Percentiles rank a stretch among this genome's conserved stretches.
Evolutionary conservation across 2,329 filamentous ascomycete species (phyloP).

Genomic region (Fonsecaea erecta): DNA sequence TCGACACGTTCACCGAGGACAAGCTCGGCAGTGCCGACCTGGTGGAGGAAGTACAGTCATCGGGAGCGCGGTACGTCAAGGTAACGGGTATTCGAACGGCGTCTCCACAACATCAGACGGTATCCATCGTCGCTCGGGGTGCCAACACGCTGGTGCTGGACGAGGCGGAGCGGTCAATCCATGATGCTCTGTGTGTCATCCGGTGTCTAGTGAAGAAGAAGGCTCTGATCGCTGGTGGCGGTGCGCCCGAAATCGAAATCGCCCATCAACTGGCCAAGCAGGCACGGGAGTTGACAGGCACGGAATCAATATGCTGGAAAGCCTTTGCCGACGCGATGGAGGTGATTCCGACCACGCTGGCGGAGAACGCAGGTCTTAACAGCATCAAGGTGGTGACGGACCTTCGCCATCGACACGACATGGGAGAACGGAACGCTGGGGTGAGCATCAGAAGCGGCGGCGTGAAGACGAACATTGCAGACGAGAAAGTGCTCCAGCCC

Average conservation of each 20-base stretch:
- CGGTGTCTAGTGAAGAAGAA: slow-evolving; percentile 99
- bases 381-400: slow-evolving; percentile 99
- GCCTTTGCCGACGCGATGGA: slow-evolving; percentile 97
- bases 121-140: slow-evolving; percentile 91
- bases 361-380: slow-evolving; percentile 96
- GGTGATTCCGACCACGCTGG: slow-evolving; percentile 93
- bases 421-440: slow-evolving; percentile 93
- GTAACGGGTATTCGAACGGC: slow-evolving; percentile 85
- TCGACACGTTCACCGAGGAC: slow-evolving; percentile 98
- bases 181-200: slow-evolving; percentile 97
- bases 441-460: slow-evolving; percentile 98
- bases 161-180: slow-evolving; percentile 93
- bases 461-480: slow-evolving; percentile 94
- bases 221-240: slow-evolving; percentile 95
- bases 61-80: slow-evolving; percentile 91
- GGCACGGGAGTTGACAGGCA: slow-evolving; percentile 81
- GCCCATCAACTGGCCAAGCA: slow-evolving; percentile 82
- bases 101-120: slow-evolving; percentile 67
- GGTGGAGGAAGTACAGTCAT: slow-evolving; percentile 86
- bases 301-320: slow-evolving; percentile 98
- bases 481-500: slow-evolving; percentile 96
- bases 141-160: slow-evolving; percentile 94
- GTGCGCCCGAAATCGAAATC: slow-evolving; percentile 95
- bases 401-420: slow-evolving; percentile 88
- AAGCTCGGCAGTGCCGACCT: slow-evolving; percentile 94